Evolutionary conservation across 2,329 filamentous ascomycete species (phyloP), one percentile per base, ranked within the genome.

Genomic region (Aspergillus bombycis): DNA sequence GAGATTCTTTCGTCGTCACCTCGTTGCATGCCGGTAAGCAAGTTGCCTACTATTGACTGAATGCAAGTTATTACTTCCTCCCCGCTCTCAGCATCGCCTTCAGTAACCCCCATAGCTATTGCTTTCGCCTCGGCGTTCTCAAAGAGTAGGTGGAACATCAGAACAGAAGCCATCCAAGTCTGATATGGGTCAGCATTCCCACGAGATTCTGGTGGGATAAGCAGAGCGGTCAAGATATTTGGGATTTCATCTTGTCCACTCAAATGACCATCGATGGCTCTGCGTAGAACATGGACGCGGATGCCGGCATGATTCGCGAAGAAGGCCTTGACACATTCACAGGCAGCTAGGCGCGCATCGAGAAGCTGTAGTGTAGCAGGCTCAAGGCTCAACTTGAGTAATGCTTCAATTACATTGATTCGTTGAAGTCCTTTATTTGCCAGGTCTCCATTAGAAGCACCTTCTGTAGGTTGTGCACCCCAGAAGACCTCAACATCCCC

Each of bases 11-110:
- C 87, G 72, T 98, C 93, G 56, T 93, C 89, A 16, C 86, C 86
- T 45, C 89, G 87, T 70, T 92, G 88, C 19, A 97, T 83, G 4
- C 91, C 91, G 58, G 89, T 88, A 38, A 96, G 86, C n/a, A 99
- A 83, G 73, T 97, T 94, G 5, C 91, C 91, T 10, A 93, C 88
- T 63, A 98, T 86, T 1, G 89, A 91, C 77, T 99, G 95, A 57
- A 99, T 92, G 72, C 92, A 93, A 0, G 94, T 97, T 14, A 99
- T 90, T 14, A 97, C 93, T 77, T 99, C 95, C 80, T 99, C 95
- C 4, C 94, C 95, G 69, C 85, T 92, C 38, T 90, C 89, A 26
- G 92, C 91, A 76, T 98, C 92, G 12, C 95, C 95, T 78, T 98
- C 94, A 0, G 89, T 92, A 23, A 99, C 89, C 26, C 86, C 85